phyloP scores from a whole-genome alignment of 805 yeast species.

The Pachysolen tannophilus region DNA sequence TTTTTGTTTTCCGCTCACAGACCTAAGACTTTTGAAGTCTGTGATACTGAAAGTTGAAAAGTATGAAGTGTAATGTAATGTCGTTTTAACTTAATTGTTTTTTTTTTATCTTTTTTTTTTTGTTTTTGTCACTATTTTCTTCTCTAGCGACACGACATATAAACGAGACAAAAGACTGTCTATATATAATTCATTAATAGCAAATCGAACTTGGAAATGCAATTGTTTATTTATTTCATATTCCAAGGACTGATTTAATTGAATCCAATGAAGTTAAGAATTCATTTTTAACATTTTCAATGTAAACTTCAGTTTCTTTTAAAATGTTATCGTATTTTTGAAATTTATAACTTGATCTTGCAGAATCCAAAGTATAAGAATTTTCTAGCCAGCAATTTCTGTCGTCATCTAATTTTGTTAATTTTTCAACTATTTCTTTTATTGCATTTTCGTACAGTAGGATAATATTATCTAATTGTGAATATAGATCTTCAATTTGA shows the following conservation, averaged over 20 bases:
- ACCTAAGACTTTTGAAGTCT: no score
- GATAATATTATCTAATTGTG: background rate
- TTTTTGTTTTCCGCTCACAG: no score
- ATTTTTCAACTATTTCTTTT: background rate
- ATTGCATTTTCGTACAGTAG: background rate
- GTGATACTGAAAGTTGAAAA: no score
- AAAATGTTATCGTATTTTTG: background rate
- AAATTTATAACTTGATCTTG: conserved; percentile 1
- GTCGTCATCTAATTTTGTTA: conserved; percentile 3
- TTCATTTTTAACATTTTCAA: conserved; percentile 3
- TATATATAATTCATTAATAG: no score
- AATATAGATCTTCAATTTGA: background rate
- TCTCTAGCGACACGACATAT: no score
- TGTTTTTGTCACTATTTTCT: no score
- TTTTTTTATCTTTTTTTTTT: no score
- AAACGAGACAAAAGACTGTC: no score
- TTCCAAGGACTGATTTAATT: conserved; percentile 1
- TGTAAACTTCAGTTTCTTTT: conserved; percentile 2
- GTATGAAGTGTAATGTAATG: no score
- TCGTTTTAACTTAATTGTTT: no score
- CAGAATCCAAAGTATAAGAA: conserved; percentile 1
- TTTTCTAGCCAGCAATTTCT: conserved; percentile 6
- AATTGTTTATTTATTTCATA: no score
- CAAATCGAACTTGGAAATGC: no score
- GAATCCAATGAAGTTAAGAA: conserved; percentile 4